Base-by-base conservation (phyloP, 345 rosid genomes). In the Trapa bicornis region DNA sequence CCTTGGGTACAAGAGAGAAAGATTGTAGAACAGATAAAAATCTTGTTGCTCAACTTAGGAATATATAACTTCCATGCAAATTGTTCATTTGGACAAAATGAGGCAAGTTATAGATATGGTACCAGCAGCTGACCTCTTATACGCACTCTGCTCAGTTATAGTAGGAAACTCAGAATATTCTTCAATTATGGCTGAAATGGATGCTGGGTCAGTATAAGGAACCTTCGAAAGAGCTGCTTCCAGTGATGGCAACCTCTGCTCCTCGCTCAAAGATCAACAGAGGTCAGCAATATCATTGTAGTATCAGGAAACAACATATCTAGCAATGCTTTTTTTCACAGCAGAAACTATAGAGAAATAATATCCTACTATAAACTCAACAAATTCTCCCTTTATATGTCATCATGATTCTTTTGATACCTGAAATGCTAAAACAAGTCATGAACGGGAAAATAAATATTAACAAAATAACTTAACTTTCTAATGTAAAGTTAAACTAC, bases 71-170 rank as follows among this genome's bases (percentile, higher is more conserved):
- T n/a, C n/a, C n/a, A 22, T 6, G 33, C 58, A n/a, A 53, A 17
- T 17, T 15, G 54, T 47, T 47, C 15, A 50, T 1, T 22, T 50
- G 15, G 56, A 50, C n/a, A 14, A 17, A 5, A 52, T 57, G 61
- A 4, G 61, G 35, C 9, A 58, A 58, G 32, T 33, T 16, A 13
- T 32, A 58, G 35, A 58, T 35, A 47, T 6, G 61, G 43, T 1
- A 37, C 15, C 35, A 7, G 47, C 47, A 53, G 38, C 86, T 76
- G 67, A 82, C 96, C 89, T 70, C 70, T 70, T 80, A 76, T 66
- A 87, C 65, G 82, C 75, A 85, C 92, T 92, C 68, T 75, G 73
- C 74, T 80, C 87, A 72, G 85, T 89, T 71, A 89, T 68, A 52
- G 22, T 47, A 22, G 95, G 91, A 45, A 71, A 74, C 82, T 82